Conservation (phyloP, 805 yeast species). For the Candida wancherniae region DNA sequence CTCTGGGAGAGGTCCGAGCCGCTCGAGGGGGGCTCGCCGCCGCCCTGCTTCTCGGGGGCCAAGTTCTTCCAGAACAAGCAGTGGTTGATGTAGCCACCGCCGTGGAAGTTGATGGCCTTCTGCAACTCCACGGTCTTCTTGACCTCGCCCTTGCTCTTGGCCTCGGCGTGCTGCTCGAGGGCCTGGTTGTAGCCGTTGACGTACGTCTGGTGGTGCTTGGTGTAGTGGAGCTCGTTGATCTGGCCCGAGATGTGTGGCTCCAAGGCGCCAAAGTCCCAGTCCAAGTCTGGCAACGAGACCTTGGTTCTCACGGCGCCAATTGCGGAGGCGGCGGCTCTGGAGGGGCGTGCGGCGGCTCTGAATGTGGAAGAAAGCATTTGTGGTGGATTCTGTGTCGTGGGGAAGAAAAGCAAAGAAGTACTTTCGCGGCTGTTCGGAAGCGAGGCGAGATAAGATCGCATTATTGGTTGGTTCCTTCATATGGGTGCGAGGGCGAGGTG, state of each 20-base stretch:
- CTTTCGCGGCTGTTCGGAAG: too few relatives aligned
- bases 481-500: too few relatives aligned
- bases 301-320: constrained; percentile 19
- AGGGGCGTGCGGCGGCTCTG: constrained; percentile 11
- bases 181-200: constrained; percentile 45
- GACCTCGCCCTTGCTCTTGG: constrained; percentile 36
- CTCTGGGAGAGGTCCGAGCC: constrained; percentile 33
- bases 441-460: too few relatives aligned
- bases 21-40: constrained; percentile 26
- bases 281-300: constrained; percentile 39
- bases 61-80: constrained; percentile 47
- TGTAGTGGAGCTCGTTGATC: constrained; percentile 45
- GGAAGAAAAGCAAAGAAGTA: too few relatives aligned
- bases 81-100: constrained; percentile 50
- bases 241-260: constrained; percentile 45
- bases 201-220: constrained; percentile 49
- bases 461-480: too few relatives aligned
- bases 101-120: constrained; percentile 45
- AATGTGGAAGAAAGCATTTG: constrained; percentile 16
- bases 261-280: constrained; percentile 43
- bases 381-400: not conserved
- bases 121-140: constrained; percentile 40
- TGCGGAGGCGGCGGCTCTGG: constrained; percentile 12
- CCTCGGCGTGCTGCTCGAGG: constrained; percentile 34
- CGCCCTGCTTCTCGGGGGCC: constrained; percentile 41